Conservation (phyloP, 768 basidiomycete species). For the Rhodotorula diobovata region DNA sequence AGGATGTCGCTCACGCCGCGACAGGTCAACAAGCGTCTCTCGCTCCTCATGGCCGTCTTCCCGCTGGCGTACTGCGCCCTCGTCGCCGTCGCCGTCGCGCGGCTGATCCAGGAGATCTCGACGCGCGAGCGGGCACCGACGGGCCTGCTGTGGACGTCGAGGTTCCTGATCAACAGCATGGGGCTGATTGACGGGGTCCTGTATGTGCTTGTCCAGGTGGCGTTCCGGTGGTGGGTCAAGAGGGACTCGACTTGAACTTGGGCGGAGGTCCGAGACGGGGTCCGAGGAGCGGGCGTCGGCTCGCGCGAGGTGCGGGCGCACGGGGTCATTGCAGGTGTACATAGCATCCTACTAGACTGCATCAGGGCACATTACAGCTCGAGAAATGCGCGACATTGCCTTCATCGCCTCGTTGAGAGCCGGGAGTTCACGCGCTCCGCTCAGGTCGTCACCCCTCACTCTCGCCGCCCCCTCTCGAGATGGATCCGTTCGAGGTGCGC, state of each 20-base stretch:
- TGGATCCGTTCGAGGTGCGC: conserved; percentile 43
- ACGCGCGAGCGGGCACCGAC: not conserved
- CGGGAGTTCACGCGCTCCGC: too few species aligned
- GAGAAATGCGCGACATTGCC: too few species aligned
- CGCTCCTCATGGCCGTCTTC: conserved; percentile 25
- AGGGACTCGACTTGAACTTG: too few species aligned
- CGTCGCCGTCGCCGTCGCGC: conserved; percentile 26
- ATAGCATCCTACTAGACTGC: too few species aligned
- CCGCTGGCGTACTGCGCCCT: conserved; percentile 28
- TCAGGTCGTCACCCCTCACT: not conserved
- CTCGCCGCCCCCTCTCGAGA: conserved; percentile 11
- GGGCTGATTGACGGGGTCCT: conserved; percentile 24
- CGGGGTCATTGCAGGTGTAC: too few species aligned
- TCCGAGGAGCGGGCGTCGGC: too few species aligned
- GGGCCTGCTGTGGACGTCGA: not conserved
- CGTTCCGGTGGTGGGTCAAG: conserved; percentile 13
- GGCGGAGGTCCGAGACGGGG: too few species aligned
- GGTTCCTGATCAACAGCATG: conserved; percentile 15
- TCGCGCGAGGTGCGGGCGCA: too few species aligned
- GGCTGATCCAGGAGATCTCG: conserved; percentile 13
- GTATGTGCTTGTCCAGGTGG: not conserved
- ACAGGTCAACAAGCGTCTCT: conserved; percentile 27
- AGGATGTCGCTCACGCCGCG: conserved; percentile 4
- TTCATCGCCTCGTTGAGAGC: too few species aligned
- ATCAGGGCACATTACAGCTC: too few species aligned